phyloP scores from a whole-genome alignment of 257 asterid species.

The Cruciata laevipes region DNA sequence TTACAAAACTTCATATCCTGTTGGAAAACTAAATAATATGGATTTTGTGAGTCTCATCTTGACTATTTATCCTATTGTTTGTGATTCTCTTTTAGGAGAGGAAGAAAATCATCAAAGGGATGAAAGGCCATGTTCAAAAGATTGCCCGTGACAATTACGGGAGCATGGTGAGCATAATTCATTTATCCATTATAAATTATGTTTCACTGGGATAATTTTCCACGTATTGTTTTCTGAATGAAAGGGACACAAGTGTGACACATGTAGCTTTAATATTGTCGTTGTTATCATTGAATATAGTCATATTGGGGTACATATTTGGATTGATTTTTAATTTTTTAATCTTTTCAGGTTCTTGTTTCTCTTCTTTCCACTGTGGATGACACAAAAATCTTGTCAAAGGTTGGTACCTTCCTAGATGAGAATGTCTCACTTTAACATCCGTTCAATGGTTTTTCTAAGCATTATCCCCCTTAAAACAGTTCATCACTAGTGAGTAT shows the following conservation, averaged over 20 bases:
- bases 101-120: constrained; percentile 85
- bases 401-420: constrained; percentile 43
- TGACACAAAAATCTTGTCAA: constrained; percentile 85
- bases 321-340: neutral
- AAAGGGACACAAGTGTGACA: neutral
- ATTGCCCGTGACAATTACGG: constrained; percentile 74
- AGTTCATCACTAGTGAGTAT: constrained; percentile 73
- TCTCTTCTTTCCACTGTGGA: constrained; percentile 78
- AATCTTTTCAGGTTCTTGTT: constrained; percentile 60
- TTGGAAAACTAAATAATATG: neutral
- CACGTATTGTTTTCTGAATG: neutral
- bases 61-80: neutral
- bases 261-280: neutral
- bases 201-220: neutral
- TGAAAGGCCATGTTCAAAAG: constrained; percentile 68
- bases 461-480: constrained; percentile 11
- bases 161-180: constrained; percentile 42
- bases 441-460: neutral
- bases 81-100: constrained; percentile 47
- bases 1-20: constrained; percentile 5
- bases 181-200: neutral
- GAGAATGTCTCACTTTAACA: neutral
- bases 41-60: neutral
- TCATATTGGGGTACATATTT: too few species aligned
- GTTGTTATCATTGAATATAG: too few species aligned